Base-by-base conservation (phyloP, 1,284 basidiomycete genomes). In the Malassezia caprae region DNA sequence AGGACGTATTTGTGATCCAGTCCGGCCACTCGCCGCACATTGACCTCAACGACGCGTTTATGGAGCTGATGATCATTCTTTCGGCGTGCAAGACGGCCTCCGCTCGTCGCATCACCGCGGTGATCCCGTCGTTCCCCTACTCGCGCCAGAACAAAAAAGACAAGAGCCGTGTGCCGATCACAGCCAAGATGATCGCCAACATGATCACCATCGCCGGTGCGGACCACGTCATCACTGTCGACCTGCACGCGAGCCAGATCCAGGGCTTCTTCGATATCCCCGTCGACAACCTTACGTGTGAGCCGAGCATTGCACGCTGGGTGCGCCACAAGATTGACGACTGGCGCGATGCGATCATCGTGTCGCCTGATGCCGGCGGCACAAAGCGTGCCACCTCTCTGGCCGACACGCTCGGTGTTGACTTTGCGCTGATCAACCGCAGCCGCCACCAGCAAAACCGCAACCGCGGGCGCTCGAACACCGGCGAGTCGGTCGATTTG, bases 211-310 rank as follows among this genome's bases (percentile, higher is more conserved):
- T 94, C 24, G 93, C 94, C 13, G 93, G 93, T 27, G 91, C 89
- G 65, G 91, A 98, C 79, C 93, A 98, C 75, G 88, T 98, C 70
- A 98, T 98, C 72, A 98, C 93, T 19, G 91, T 98, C 84, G 93
- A 98, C 76, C 80, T 98, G 37, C 93, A 98, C 75, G 94, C 93
- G 11, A 90, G 87, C 65, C 93, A 98, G 79, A 96, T 98, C 63
- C 93, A 98, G 76, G 93, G 93, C 11, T 98, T 98, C 80, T 98
- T 98, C 75, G 90, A 98, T 77, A 91, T 98, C 65, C 94, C 93
- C 15, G 91, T 96, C 53, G 93, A 98, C 79, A 98, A 98, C 77
- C 60, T 74, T 26, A 68, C 64, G 19, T 64, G 62, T 43, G 72
- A 74, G 51, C 64, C 72, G 27, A 61, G 53, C 32, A 61, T 71